These are phyloP conservation scores for Nymphaea thermarum DNA, from an alignment of 164 flowering plant species.

Conservation along the genomic window DNA sequence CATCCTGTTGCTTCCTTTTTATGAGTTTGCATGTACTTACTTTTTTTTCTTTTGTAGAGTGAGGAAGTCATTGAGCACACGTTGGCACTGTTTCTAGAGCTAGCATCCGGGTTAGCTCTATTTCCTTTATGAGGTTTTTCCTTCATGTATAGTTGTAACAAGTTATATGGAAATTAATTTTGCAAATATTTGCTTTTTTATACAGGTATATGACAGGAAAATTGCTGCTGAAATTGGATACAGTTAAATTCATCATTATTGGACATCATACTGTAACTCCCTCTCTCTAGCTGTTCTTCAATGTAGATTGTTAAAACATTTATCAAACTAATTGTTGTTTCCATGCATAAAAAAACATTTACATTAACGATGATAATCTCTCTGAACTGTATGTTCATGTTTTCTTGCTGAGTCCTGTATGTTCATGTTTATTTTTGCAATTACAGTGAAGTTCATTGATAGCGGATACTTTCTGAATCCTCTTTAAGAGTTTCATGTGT, in stretches of 20 bases:
- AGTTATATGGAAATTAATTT: not conserved
- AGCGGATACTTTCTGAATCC: no score
- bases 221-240: slow-evolving; percentile 84
- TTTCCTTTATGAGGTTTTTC: not conserved
- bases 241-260: slow-evolving; percentile 61
- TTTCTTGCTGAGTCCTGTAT: no score
- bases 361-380: no score
- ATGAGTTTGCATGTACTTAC: not conserved
- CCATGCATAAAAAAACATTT: no score
- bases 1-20: not conserved
- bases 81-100: slow-evolving; percentile 77
- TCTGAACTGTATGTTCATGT: no score
- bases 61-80: slow-evolving; percentile 94
- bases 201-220: slow-evolving; percentile 96
- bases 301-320: not conserved
- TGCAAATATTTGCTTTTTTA: slow-evolving; percentile 1
- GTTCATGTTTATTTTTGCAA: no score
- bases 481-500: no score
- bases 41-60: slow-evolving; percentile 37
- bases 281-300: not conserved
- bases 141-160: not conserved
- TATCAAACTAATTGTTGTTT: not conserved
- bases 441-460: no score
- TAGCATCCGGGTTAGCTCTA: slow-evolving; percentile 86
- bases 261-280: slow-evolving; percentile 71